A percentile compares a stretch with the other conserved stretches of the same genome.
Evolutionary conservation across 2,329 filamentous ascomycete genomes (phyloP).

Genomic region (Myriosclerotinia duriaeana): DNA sequence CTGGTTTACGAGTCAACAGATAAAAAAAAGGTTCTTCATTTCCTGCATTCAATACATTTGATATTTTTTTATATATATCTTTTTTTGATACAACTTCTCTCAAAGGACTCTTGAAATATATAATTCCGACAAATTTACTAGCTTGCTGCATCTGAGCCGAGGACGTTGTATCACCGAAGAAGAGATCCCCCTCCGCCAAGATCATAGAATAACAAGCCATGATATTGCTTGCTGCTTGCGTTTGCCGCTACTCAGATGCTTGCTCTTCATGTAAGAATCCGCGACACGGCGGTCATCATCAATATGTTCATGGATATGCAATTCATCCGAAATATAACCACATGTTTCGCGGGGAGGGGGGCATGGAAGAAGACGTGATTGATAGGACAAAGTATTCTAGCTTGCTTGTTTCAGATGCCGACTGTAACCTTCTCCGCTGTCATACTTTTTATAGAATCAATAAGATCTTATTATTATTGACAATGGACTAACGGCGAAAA

Average conservation of each 20-base stretch:
- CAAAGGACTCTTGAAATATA: neutral
- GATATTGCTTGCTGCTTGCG: neutral
- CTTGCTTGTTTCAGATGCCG: constrained; percentile 21
- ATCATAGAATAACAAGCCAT: neutral
- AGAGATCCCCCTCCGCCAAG: constrained; percentile 7
- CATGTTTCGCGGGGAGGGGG: neutral
- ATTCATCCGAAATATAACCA: neutral
- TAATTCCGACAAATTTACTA: neutral
- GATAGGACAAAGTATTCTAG: neutral
- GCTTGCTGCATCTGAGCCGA: neutral
- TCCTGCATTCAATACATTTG: neutral
- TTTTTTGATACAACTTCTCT: neutral
- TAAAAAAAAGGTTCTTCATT: neutral
- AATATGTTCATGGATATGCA: neutral
- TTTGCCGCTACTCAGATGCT: neutral
- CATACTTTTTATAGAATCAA: constrained; percentile 1
- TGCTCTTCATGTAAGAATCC: neutral
- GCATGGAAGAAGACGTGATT: constrained; percentile 18
- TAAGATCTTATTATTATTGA: neutral
- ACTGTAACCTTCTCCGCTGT: neutral
- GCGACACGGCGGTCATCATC: neutral
- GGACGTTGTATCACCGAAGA: neutral
- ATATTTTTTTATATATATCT: neutral
- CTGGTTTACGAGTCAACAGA: constrained; percentile 19
- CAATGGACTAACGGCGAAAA: neutral